phyloP scores from a whole-genome alignment of 1,284 basidiomycete species.

The Anthracocystis setariae region DNA sequence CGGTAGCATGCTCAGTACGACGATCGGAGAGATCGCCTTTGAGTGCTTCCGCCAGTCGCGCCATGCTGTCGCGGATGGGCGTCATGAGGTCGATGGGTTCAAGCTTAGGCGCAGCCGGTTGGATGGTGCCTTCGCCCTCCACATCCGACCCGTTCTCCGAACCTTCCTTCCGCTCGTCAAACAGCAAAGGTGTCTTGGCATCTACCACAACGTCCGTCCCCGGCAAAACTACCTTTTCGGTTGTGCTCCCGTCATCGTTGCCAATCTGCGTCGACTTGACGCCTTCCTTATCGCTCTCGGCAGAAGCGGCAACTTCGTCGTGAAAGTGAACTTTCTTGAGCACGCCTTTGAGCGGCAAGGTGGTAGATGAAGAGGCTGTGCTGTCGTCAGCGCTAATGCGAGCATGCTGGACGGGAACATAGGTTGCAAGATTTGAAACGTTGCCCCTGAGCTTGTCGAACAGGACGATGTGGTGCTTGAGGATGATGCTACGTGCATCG shows the following conservation, averaged over 20 bases:
- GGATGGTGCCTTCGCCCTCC: conserved; percentile 2
- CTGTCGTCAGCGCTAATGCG: conserved; percentile 8
- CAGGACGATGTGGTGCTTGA: conserved; percentile 52
- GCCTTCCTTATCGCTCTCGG: conserved; percentile 30
- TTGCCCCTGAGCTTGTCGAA: conserved; percentile 45
- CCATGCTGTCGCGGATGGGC: conserved; percentile 54
- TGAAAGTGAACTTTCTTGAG: conserved; percentile 57
- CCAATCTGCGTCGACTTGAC: conserved; percentile 35
- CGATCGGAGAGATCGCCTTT: conserved; percentile 25
- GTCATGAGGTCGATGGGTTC: conserved; percentile 57
- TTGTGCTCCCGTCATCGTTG: conserved; percentile 7
- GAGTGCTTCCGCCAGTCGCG: conserved; percentile 44
- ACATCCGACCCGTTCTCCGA: conserved; percentile 12
- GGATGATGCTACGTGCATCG: conserved; percentile 50
- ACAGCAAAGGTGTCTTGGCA: conserved; percentile 35
- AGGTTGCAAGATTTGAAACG: conserved; percentile 29
- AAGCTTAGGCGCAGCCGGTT: conserved; percentile 13
- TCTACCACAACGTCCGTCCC: conserved; percentile 38
- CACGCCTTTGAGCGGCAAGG: conserved; percentile 35
- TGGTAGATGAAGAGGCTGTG: background rate
- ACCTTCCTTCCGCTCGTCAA: conserved; percentile 11
- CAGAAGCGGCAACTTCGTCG: conserved; percentile 33
- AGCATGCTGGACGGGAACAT: conserved; percentile 24
- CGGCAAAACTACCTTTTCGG: conserved; percentile 34
- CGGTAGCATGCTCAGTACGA: background rate